Percentiles rank a stretch among this genome's conserved stretches.
These are phyloP conservation scores for Mortierella sp. DNA, from an alignment of 371 early-diverging fungal genomes.

Conservation along the genomic window DNA sequence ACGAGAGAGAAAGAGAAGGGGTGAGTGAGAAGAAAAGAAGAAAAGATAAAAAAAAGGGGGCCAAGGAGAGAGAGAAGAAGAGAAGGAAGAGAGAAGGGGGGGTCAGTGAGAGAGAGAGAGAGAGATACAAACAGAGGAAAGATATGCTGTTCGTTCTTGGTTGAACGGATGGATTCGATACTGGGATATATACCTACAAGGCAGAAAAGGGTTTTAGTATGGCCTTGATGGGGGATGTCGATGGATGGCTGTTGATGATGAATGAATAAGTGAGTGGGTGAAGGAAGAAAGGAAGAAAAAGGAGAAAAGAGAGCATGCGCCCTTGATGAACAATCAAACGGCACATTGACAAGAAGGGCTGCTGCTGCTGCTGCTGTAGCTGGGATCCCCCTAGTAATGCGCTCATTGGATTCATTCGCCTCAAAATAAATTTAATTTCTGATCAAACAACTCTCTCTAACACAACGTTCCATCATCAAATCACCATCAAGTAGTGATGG, in stretches of 20 bases:
- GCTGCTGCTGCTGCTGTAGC: no score
- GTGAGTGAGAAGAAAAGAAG: background rate
- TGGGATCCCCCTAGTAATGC: background rate
- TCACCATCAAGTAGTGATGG: background rate
- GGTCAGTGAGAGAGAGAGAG: background rate
- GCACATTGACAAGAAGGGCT: background rate
- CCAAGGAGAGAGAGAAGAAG: background rate
- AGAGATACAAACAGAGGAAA: no score
- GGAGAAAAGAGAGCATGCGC: background rate
- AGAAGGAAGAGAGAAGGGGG: background rate
- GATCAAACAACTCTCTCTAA: background rate
- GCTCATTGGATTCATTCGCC: background rate
- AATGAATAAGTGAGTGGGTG: background rate
- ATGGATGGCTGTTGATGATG: background rate
- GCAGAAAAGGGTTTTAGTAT: no score
- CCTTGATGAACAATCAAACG: no score
- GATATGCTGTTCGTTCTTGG: no score
- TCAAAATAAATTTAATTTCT: constrained; percentile 1
- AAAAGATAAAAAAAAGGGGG: constrained; percentile 3
- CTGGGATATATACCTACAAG: background rate
- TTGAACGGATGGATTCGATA: no score
- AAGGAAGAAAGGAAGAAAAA: background rate
- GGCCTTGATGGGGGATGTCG: background rate
- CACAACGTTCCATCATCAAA: background rate
- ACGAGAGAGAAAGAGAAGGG: background rate